phyloP scores from a whole-genome alignment of 75 land plant genomes.

The Isoetes taiwanensis region DNA sequence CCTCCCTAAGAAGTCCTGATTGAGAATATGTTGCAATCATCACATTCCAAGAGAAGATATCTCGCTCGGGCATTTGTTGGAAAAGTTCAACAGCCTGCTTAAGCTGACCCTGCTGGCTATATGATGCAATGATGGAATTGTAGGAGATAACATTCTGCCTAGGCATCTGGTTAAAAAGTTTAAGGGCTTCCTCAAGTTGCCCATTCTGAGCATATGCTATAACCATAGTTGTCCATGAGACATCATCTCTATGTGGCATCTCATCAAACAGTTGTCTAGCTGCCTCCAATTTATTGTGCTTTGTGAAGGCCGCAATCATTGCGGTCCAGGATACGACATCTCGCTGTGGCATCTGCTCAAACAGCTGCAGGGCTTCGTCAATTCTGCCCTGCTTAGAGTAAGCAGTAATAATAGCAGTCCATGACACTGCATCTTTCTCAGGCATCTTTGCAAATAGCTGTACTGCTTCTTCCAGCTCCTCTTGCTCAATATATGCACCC shows the following conservation, averaged over 20 bases:
- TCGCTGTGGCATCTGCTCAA: slow-evolving; percentile 13
- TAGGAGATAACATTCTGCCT: not conserved
- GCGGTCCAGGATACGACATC: slow-evolving; percentile 23
- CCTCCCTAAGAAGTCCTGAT: slow-evolving; percentile 25
- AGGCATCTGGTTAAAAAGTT: not conserved
- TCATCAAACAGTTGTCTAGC: slow-evolving; percentile 23
- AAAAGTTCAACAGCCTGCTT: slow-evolving; percentile 19
- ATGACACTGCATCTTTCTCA: slow-evolving; percentile 15
- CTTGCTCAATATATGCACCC: too few species aligned
- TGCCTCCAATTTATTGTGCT: slow-evolving; percentile 12
- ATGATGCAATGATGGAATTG: slow-evolving; percentile 9
- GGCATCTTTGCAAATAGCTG: slow-evolving; percentile 17
- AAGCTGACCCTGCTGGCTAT: slow-evolving; percentile 13
- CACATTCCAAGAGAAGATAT: slow-evolving; percentile 35
- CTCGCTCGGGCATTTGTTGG: slow-evolving; percentile 18
- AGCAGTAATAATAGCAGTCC: slow-evolving; percentile 30
- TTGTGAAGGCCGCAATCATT: slow-evolving; percentile 30
- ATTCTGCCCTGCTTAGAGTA: slow-evolving; percentile 23
- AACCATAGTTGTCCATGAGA: slow-evolving; percentile 24
- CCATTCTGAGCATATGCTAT: slow-evolving; percentile 9
- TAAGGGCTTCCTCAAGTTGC: not conserved
- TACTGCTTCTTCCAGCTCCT: slow-evolving; percentile 24
- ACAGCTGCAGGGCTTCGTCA: slow-evolving; percentile 21
- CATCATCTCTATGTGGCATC: slow-evolving; percentile 20
- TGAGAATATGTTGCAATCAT: slow-evolving; percentile 24